Evolutionary conservation across 2,329 filamentous ascomycete genomes (phyloP), one percentile per base, ranked within the genome.

Genomic region (Penicillium sclerotigenum): DNA sequence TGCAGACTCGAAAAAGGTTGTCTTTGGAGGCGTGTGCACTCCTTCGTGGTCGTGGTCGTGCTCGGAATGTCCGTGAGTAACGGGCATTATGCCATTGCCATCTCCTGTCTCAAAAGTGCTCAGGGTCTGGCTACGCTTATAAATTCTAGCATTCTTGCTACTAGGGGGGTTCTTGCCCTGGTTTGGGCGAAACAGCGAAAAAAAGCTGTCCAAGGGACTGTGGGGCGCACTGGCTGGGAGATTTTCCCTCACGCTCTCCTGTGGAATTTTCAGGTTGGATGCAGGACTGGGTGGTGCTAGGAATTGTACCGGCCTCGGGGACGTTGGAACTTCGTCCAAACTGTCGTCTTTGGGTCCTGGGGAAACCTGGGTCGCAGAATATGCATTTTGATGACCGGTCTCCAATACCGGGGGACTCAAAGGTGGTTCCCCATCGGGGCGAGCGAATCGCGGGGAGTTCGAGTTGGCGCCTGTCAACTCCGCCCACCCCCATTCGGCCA

Each of bases 401-500:
- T 54, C 38, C 10, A 40, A 16, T 36, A 18, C 63, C 65, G 58
- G 38, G 13, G 40, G 50, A 14, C 65, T 59, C 60, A 66, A 59
- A 41, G 53, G 56, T 8, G 62, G 52, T 34, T 71, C 68, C 28
- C 68, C 67, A 33, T 65, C 64, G 28, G 60, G 57, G 38, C 63
- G 65, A 57, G 59, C 54, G 49, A 60, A 76, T 72, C 58, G 80
- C 79, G 67, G 82, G 78, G 87, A 76, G 46, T 77, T 82, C 11
- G 81, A 79, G 65, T 84, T 86, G 37, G 83, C 80, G 7, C 85
- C 85, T 1, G 90, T 97, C 54, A 99, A 77, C 73, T 99, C 94
- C 9, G 91, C 90, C 89, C 92, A 97, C 2, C 94, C 93, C 81
- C 93, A 97, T 53, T 90, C 90, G 29, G 94, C 91, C 60, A 97